Conservation (phyloP, 2,329 filamentous ascomycete genomes). For the Neofusicoccum kwambonambiense region DNA sequence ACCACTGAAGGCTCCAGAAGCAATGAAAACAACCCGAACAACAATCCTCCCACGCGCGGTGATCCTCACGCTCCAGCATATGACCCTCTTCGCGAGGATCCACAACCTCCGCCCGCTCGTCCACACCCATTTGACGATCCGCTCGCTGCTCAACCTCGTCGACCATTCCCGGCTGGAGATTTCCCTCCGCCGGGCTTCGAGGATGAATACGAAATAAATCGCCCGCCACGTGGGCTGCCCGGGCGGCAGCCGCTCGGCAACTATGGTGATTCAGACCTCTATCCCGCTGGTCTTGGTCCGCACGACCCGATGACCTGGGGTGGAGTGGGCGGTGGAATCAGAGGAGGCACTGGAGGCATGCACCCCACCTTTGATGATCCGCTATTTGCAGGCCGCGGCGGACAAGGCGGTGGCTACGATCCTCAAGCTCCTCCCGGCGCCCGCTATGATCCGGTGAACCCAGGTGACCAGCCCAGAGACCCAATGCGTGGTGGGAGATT, state of each 20-base stretch:
- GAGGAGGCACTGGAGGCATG: constrained; percentile 76
- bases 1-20: constrained; percentile 12
- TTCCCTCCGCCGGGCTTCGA: constrained; percentile 90
- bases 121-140: constrained; percentile 70
- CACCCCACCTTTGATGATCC: constrained; percentile 94
- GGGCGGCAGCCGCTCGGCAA: constrained; percentile 58
- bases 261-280: constrained; percentile 82
- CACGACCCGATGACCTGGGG: constrained; percentile 76
- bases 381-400: constrained; percentile 65
- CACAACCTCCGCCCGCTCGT: constrained; percentile 56
- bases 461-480: constrained; percentile 46
- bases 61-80: constrained; percentile 41
- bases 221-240: constrained; percentile 58
- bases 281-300: constrained; percentile 82
- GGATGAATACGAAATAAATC: constrained; percentile 82
- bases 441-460: constrained; percentile 80
- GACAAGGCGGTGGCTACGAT: constrained; percentile 55
- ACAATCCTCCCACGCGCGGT: constrained; percentile 37
- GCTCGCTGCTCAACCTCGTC: constrained; percentile 58
- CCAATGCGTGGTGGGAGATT: constrained; percentile 25
- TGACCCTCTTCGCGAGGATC: constrained; percentile 44
- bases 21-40: constrained; percentile 43
- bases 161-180: constrained; percentile 67
- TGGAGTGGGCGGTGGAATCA: constrained; percentile 55
- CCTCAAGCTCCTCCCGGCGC: constrained; percentile 80